Evolutionary conservation across 2,329 filamentous ascomycete genomes (phyloP).

Genomic region (Apiospora sp.): DNA sequence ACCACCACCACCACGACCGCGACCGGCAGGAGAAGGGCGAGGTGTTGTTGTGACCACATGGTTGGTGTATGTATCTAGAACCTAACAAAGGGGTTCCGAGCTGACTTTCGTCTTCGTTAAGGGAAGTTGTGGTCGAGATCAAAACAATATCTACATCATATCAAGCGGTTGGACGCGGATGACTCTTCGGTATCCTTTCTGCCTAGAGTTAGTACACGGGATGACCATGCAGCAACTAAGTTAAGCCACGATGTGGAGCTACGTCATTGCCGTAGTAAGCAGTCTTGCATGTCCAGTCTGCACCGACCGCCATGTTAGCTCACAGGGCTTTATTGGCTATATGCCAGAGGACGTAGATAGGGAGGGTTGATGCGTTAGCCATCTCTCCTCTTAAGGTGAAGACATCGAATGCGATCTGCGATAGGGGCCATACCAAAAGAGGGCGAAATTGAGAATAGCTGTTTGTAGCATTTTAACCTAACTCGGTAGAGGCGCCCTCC

Average conservation of each 20-base stretch:
- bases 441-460: no score
- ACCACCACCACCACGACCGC: neutral
- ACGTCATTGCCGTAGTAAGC: constrained; percentile 7
- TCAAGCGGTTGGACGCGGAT: neutral
- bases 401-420: no score
- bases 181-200: neutral
- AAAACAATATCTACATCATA: neutral
- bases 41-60: neutral
- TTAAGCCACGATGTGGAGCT: neutral
- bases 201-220: neutral
- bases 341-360: no score
- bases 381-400: neutral
- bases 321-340: neutral
- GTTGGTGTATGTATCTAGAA: neutral
- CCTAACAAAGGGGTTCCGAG: neutral
- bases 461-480: neutral
- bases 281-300: neutral
- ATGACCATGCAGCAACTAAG: neutral
- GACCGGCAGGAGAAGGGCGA: neutral
- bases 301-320: neutral
- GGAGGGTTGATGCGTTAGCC: neutral
- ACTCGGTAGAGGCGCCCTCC: neutral
- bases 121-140: neutral
- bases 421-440: no score
- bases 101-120: neutral